Base-by-base conservation (phyloP, 306 rosid genomes). In the Cicer yamashitae region DNA sequence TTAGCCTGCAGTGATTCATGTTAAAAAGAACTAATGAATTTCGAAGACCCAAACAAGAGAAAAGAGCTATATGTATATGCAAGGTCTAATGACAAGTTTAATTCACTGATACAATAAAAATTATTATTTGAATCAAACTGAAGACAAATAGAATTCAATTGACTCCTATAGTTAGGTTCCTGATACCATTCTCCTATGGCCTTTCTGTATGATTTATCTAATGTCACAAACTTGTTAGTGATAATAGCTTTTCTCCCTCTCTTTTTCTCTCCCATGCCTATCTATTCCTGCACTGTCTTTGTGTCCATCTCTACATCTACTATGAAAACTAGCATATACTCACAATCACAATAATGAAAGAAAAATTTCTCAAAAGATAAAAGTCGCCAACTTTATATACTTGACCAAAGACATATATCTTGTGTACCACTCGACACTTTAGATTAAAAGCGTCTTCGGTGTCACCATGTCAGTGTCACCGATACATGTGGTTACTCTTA, bases 1-100 rank as follows among this genome's bases (percentile, higher is more conserved):
- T 41, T 79, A 58, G 92, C 85, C 97, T 92, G 91, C 86, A 75
- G 44, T n/a, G 46, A 74, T 68, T 61, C 54, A 56, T 8, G 17
- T 10, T 10, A 70, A n/a, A 47, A 67, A 58, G 2, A 57, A 30
- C 25, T 3, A 8, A 50, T 30, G 15, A 83, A 12, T 30, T 10
- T n/a, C 25, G 15, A 39, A 39, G 51, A 61, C 45, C 53, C 58
- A 52, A 63, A 58, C 18, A 57, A 30, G 45, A 40, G 14, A 64
- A 64, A 40, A 40, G 56, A 70, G 69, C 40, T 14, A n/a, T 11
- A 10, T 59, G 34, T 30, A 3, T 7, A 38, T 37, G 54, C 47
- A 56, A 30, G 22, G 37, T 22, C n/a, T 46, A 44, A 39, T n/a
- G 50, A 30, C 40, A 40, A 39, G 47, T 57, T 47, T 39, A 66